Conservation (phyloP, 1,284 basidiomycete genomes). For the Boletus hoseneyae region DNA sequence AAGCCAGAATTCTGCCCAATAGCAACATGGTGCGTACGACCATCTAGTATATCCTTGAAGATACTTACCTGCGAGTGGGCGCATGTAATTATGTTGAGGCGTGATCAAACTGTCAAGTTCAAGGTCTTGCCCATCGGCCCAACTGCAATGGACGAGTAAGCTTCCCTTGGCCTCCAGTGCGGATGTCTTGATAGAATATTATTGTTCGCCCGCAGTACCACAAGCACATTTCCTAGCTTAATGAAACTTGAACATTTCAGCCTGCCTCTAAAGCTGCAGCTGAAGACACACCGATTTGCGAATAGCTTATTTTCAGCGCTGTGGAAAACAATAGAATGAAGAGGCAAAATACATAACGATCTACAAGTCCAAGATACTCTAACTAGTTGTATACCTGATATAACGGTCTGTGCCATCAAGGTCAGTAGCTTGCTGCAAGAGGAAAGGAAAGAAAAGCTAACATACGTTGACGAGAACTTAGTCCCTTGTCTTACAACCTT, state of each 20-base stretch:
- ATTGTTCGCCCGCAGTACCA: no score
- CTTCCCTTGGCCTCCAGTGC: no score
- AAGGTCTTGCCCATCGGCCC: no score
- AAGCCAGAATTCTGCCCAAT: no score
- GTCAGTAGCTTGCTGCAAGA: constrained; percentile 11
- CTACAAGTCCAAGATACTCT: constrained; percentile 10
- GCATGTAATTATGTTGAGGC: no score
- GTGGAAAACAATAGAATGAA: background rate
- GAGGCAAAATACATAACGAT: constrained; percentile 19
- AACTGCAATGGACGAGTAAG: no score
- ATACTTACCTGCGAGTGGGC: no score
- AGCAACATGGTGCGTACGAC: no score
- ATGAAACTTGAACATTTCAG: background rate
- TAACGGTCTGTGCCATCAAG: constrained; percentile 44
- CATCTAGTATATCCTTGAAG: no score
- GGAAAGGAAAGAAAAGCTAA: background rate
- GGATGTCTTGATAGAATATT: no score
- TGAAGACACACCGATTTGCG: background rate
- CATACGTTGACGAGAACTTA: constrained; percentile 72
- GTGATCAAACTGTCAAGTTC: no score
- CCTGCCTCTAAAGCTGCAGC: no score
- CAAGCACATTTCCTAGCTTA: background rate
- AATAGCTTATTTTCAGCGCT: background rate
- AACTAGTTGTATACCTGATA: constrained; percentile 74
- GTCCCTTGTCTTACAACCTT: constrained; percentile 98